These are phyloP conservation scores for Saxophila tyrrhenica DNA, from an alignment of 495 filamentous ascomycete genomes.

Conservation along the genomic window DNA sequence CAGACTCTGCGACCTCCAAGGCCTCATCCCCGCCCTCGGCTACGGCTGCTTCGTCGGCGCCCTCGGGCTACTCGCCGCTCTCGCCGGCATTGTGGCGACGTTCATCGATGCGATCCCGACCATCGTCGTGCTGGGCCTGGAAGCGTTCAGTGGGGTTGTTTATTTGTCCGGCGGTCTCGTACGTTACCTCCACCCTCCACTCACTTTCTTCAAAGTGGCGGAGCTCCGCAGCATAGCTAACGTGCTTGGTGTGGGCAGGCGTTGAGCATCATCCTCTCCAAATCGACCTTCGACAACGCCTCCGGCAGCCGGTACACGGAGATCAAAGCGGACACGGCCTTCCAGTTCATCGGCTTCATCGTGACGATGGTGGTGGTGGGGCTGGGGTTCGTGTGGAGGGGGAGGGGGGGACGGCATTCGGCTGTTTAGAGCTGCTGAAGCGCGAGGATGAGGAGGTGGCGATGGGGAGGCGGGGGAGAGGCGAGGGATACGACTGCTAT, in stretches of 20 bases:
- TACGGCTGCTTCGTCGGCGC: slow-evolving; percentile 9
- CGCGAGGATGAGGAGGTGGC: no score
- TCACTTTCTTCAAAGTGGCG: neutral
- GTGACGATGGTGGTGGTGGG: neutral
- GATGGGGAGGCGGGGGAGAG: no score
- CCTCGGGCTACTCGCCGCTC: slow-evolving; percentile 8
- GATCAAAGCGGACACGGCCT: slow-evolving; percentile 10
- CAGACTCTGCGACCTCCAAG: neutral
- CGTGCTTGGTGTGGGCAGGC: neutral
- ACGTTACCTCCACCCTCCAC: neutral
- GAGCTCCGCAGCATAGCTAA: neutral
- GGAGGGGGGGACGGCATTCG: no score
- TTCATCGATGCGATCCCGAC: slow-evolving; percentile 4
- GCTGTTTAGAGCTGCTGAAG: no score
- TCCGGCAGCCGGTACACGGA: slow-evolving; percentile 1
- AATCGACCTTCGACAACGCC: neutral
- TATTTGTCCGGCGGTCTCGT: slow-evolving; percentile 11
- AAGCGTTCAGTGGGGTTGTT: slow-evolving; percentile 4
- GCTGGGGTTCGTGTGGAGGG: neutral
- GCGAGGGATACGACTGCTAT: no score
- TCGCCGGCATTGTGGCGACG: slow-evolving; percentile 3
- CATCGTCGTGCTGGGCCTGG: slow-evolving; percentile 3
- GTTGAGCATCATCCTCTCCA: neutral
- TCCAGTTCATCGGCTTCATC: slow-evolving; percentile 13
- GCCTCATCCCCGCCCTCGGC: neutral